Percentiles rank a stretch among this genome's conserved stretches.
Conservation (phyloP, 2,329 filamentous ascomycete species). For the Exophiala aquamarina region DNA sequence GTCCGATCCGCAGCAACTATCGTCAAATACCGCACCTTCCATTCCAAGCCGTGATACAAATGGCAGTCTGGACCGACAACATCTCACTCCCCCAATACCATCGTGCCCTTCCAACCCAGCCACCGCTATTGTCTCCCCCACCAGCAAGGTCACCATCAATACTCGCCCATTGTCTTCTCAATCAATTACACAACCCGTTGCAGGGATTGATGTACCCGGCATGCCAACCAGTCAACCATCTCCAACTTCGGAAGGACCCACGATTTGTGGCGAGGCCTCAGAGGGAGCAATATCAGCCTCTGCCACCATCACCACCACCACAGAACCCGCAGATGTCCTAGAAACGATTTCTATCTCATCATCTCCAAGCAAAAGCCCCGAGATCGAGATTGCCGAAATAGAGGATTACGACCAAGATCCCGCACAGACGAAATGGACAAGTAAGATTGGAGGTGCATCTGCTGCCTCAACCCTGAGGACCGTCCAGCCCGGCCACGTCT, state of each 20-base stretch:
- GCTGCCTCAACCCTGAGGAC: constrained; percentile 1
- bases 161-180: constrained; percentile 31
- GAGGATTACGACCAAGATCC: constrained; percentile 51
- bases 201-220: constrained; percentile 1
- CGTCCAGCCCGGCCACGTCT: constrained; percentile 17
- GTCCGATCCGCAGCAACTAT: constrained; percentile 20
- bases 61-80: not conserved
- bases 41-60: constrained; percentile 5
- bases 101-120: constrained; percentile 27
- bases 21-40: constrained; percentile 16
- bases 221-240: constrained; percentile 8
- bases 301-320: not conserved
- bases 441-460: constrained; percentile 35
- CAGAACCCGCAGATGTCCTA: constrained; percentile 12
- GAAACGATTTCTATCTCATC: constrained; percentile 43
- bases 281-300: no score
- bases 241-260: constrained; percentile 2
- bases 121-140: constrained; percentile 35
- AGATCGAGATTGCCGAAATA: constrained; percentile 50
- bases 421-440: constrained; percentile 44
- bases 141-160: constrained; percentile 50
- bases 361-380: constrained; percentile 44
- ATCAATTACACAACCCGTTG: constrained; percentile 17
- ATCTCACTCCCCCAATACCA: constrained; percentile 19
- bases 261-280: constrained; percentile 7